Evolutionary conservation across 2,329 filamentous ascomycete species (phyloP).

Genomic region (Lizonia empirigonia): DNA sequence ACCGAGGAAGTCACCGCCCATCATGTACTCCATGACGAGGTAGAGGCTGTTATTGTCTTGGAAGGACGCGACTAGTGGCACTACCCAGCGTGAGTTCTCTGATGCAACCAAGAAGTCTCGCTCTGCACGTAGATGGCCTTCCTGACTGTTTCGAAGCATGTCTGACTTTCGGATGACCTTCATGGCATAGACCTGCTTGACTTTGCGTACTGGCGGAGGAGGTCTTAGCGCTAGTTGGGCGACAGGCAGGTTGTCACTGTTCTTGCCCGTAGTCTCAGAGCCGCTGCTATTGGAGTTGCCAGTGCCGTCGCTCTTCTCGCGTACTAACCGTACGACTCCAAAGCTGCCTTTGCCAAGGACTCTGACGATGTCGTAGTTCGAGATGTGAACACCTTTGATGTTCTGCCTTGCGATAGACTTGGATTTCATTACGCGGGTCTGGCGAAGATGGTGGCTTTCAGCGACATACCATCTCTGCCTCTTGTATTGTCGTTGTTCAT

Average conservation of each 20-base stretch:
- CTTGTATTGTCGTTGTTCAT: conserved; percentile 61
- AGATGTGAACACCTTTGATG: conserved; percentile 58
- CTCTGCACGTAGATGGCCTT: conserved; percentile 89
- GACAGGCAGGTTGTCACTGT: conserved; percentile 12
- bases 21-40: conserved; percentile 98
- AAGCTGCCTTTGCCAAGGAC: conserved; percentile 93
- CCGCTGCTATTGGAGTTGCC: conserved; percentile 20
- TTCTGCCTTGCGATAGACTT: conserved; percentile 58
- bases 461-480: conserved; percentile 66
- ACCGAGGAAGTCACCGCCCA: conserved; percentile 91
- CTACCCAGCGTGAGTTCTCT: conserved; percentile 87
- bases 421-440: conserved; percentile 71
- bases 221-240: conserved; percentile 2
- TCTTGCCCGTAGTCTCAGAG: conserved; percentile 3
- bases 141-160: conserved; percentile 89
- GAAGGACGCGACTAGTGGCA: conserved; percentile 86
- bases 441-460: conserved; percentile 77
- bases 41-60: conserved; percentile 86
- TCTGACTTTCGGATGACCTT: conserved; percentile 94
- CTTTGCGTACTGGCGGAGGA: conserved; percentile 12
- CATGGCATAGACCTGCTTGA: conserved; percentile 81
- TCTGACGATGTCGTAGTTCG: conserved; percentile 80
- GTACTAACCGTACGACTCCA: conserved; percentile 85
- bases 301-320: conserved; percentile 58
- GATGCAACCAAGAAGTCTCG: conserved; percentile 89